Evolutionary conservation across 2,329 filamentous ascomycete species (phyloP).

Genomic region (Neofusicoccum ribis): DNA sequence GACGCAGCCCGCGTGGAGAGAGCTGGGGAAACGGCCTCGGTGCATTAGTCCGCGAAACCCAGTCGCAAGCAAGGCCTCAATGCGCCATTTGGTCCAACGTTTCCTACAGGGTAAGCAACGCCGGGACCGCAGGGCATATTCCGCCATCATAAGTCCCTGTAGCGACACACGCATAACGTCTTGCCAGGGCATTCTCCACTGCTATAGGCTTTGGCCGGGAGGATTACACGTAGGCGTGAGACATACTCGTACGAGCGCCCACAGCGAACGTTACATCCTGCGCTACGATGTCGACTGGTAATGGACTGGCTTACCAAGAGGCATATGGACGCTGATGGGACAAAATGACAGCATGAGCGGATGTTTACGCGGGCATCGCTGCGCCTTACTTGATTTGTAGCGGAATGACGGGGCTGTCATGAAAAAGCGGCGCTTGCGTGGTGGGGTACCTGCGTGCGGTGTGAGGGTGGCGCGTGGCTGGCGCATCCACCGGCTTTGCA

Average conservation of each 20-base stretch:
- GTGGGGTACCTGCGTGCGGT: slow-evolving; percentile 13
- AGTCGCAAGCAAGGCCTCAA: neutral
- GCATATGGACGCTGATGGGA: too few relatives aligned
- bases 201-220: neutral
- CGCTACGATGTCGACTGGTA: too few relatives aligned
- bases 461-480: slow-evolving; percentile 6
- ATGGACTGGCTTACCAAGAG: too few relatives aligned
- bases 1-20: slow-evolving; percentile 8
- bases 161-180: neutral
- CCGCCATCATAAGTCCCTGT: neutral
- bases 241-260: neutral
- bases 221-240: neutral
- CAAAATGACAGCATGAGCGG: neutral
- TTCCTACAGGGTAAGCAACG: neutral
- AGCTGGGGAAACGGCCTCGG: slow-evolving; percentile 13
- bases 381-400: neutral
- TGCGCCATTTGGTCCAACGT: neutral
- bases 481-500: slow-evolving; percentile 2
- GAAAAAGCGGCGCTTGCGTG: neutral
- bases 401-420: neutral
- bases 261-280: too few relatives aligned
- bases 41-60: slow-evolving; percentile 8
- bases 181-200: neutral
- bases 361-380: neutral
- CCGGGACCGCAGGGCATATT: neutral